Evolutionary conservation across 768 basidiomycete genomes (phyloP), one percentile per base, ranked within the genome.

Genomic region (Boletales sp.): DNA sequence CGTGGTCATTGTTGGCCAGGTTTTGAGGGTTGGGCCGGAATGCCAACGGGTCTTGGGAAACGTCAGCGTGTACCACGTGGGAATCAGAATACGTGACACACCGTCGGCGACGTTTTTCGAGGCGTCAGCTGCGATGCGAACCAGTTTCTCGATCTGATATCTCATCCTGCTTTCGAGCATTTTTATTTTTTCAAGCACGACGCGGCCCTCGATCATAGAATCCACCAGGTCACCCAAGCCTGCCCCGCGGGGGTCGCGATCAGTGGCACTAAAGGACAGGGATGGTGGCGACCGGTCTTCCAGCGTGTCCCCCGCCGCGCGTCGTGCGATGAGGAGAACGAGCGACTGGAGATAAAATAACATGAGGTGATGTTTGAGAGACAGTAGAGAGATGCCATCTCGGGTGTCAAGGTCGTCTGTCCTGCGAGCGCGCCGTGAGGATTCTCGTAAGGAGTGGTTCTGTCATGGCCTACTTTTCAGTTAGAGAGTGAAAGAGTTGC

Each of bases 101-200:
- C 90, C 92, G 53, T 90, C 82, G 6, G 74, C 68, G 13, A 74
- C 68, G 31, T 72, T 64, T 42, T 68, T 59, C 0, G 71, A 68
- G 15, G 76, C 71, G 57, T 88, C 84, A 49, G 86, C 82, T 1
- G 91, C 86, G 6, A 89, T 69, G 52, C 81, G 79, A 24, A 94
- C 80, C 15, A 99, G 80, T 65, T 98, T 97, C 57, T 97, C 93
- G 59, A 99, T 91, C 66, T 98, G 97, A 67, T 99, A 97, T 42
- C 80, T 82, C 79, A 99, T 87, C 62, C 89, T 84, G 46, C 76
- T 75, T 68, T 98, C 94, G 19, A 99, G 76, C 0, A 82, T 77
- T 51, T 86, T 86, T 42, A 87, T 77, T 71, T 97, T 97, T 64
- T 99, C 97, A 40, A 98, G 78, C 9, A 91, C 81, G 39, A 94